Evolutionary conservation across 352 stramenopile species (phyloP).

Genomic region (Pythium grandisporangium): DNA sequence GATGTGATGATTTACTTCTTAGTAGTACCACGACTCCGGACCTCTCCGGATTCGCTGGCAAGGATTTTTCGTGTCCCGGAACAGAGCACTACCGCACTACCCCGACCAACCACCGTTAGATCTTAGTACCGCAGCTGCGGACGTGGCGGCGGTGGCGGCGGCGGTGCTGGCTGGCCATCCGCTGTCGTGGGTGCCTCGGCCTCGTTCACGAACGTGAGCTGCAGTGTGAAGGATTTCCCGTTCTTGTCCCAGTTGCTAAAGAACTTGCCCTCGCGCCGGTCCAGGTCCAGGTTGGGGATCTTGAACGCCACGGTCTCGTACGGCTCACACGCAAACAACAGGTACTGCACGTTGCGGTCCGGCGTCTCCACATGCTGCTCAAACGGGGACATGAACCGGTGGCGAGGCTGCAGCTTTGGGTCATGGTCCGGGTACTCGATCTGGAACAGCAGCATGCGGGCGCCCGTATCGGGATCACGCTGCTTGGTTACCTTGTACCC

Average conservation of each 20-base stretch:
- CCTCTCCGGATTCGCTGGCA: no score
- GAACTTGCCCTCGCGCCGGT: constrained; percentile 93
- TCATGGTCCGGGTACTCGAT: constrained; percentile 96
- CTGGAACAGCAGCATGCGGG: constrained; percentile 89
- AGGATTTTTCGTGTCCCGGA: no score
- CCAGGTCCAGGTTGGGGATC: constrained; percentile 95
- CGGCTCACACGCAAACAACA: constrained; percentile 97
- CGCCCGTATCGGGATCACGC: constrained; percentile 70
- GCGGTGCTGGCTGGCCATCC: constrained; percentile 32
- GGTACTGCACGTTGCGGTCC: constrained; percentile 94
- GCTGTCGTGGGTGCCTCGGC: constrained; percentile 10
- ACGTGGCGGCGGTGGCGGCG: constrained; percentile 33
- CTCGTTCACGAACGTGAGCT: constrained; percentile 47
- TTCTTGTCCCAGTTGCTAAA: constrained; percentile 97
- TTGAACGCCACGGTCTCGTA: constrained; percentile 99
- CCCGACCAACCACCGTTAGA: no score
- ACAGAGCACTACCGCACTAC: no score
- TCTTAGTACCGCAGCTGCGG: no score
- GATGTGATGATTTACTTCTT: no score
- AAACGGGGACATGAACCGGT: constrained; percentile 99
- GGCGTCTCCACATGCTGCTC: constrained; percentile 97
- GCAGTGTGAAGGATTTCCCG: constrained; percentile 94
- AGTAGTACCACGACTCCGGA: no score
- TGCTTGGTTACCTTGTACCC: constrained; percentile 98
- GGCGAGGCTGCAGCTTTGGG: constrained; percentile 89